These are phyloP conservation scores for Salix dunnii DNA, from an alignment of 345 rosid species.

Conservation along the genomic window DNA sequence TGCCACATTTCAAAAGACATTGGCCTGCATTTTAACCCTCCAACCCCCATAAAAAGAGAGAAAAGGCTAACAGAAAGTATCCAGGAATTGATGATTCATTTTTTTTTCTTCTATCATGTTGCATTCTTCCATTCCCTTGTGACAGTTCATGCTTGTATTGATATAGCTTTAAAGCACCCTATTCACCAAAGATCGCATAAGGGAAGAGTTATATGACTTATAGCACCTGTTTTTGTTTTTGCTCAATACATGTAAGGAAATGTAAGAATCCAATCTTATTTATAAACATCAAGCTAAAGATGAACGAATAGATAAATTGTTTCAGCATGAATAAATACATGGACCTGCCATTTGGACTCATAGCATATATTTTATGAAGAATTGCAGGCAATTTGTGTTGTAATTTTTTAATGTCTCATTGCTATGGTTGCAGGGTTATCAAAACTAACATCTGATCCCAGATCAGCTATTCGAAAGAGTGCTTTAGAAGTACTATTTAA, in stretches of 20 bases:
- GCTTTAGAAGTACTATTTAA: constrained; percentile 89
- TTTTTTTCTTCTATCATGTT: not conserved
- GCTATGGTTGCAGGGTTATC: constrained; percentile 71
- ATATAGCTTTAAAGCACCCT: not conserved
- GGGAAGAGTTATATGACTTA: not conserved
- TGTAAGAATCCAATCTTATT: not conserved
- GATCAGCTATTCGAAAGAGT: constrained; percentile 79
- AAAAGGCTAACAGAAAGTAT: not conserved
- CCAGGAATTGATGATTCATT: not conserved
- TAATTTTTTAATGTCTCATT: not conserved
- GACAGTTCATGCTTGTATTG: not conserved
- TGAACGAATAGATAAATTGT: not conserved
- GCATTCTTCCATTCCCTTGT: not conserved
- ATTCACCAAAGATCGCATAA: not conserved
- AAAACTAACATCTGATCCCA: constrained; percentile 74
- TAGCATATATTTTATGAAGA: not conserved
- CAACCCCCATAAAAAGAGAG: not conserved
- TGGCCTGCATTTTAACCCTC: not conserved
- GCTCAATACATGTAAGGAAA: not conserved
- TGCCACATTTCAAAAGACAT: not conserved
- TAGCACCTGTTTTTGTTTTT: not conserved
- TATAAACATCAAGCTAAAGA: not conserved
- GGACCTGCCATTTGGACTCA: not conserved
- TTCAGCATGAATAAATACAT: not conserved
- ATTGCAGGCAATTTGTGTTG: not conserved